Percentiles rank a stretch among this genome's conserved stretches.
Evolutionary conservation across 2,329 filamentous ascomycete species (phyloP).

Genomic region (Lecanosticta acicola): DNA sequence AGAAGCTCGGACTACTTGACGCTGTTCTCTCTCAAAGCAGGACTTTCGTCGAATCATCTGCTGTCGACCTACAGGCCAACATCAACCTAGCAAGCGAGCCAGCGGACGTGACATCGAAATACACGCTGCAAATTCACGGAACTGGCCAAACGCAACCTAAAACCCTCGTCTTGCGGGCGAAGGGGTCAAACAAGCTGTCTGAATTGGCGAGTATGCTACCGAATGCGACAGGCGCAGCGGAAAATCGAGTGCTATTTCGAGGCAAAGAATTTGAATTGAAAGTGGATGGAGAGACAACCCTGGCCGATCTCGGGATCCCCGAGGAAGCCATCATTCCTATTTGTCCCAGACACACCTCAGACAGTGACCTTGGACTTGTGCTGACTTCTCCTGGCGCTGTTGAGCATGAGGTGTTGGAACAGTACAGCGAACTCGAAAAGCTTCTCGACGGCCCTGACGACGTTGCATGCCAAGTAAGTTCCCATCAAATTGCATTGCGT

Average conservation of each 20-base stretch:
- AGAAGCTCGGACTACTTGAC: constrained; percentile 17
- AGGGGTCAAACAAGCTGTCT: constrained; percentile 11
- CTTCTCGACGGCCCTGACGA: constrained; percentile 62
- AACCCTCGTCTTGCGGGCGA: constrained; percentile 14
- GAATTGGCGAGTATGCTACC: constrained; percentile 22
- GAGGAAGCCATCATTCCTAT: constrained; percentile 23
- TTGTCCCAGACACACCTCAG: constrained; percentile 22
- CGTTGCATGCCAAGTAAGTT: constrained; percentile 39
- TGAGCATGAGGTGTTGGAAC: constrained; percentile 71
- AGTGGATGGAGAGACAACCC: constrained; percentile 7
- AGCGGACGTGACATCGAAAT: constrained; percentile 8
- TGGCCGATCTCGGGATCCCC: constrained; percentile 20
- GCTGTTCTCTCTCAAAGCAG: constrained; percentile 17
- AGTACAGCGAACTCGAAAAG: constrained; percentile 78
- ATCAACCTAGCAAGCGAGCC: background rate
- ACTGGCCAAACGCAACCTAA: constrained; percentile 16
- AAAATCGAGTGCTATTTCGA: constrained; percentile 22
- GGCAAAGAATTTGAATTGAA: constrained; percentile 21
- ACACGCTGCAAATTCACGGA: constrained; percentile 20
- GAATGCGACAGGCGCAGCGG: constrained; percentile 19
- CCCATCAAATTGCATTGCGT: background rate
- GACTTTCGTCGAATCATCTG: constrained; percentile 1
- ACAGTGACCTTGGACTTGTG: constrained; percentile 22
- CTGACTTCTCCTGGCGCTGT: constrained; percentile 44
- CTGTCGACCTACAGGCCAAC: background rate